A percentile compares a stretch with the other conserved stretches of the same genome.
These are phyloP conservation scores for Drechmeria coniospora DNA, from an alignment of 2,329 filamentous ascomycete species.

Conservation along the genomic window DNA sequence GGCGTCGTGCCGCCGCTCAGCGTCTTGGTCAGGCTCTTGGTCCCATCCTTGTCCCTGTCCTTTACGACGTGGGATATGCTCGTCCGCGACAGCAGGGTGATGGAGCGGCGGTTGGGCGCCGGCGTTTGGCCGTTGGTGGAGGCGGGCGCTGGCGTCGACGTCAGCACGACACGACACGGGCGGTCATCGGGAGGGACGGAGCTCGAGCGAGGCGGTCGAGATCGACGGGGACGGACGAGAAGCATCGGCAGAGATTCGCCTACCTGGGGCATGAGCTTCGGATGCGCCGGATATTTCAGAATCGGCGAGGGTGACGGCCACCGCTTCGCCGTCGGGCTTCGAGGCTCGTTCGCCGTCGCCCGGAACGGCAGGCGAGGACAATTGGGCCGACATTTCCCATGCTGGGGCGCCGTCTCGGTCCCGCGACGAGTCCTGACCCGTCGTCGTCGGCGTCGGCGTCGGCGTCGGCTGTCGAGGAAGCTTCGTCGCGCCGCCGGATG, in stretches of 20 bases:
- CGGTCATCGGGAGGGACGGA: not conserved
- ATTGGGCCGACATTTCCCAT: conserved; percentile 21
- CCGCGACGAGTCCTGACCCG: too few relatives aligned
- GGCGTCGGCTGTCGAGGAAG: too few relatives aligned
- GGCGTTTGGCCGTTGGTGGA: conserved; percentile 3
- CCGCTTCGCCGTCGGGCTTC: conserved; percentile 10
- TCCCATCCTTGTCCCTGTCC: conserved; percentile 15
- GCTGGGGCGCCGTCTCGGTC: too few relatives aligned
- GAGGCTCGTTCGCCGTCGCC: conserved; percentile 13
- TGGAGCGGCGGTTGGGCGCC: conserved; percentile 6
- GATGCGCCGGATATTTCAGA: conserved; percentile 11
- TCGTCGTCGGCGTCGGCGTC: too few relatives aligned
- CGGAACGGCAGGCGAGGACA: conserved; percentile 11
- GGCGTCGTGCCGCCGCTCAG: conserved; percentile 11
- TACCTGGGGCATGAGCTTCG: conserved; percentile 15
- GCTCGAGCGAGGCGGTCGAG: not conserved
- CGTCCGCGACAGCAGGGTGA: conserved; percentile 31
- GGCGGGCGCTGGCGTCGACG: not conserved
- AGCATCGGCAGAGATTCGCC: conserved; percentile 2
- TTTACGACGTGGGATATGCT: conserved; percentile 44
- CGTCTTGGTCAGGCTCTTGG: conserved; percentile 12
- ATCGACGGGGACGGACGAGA: not conserved
- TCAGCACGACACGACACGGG: not conserved
- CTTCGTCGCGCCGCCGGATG: too few relatives aligned
- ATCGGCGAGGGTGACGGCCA: conserved; percentile 10